These are phyloP conservation scores for Yarrowia divulgata DNA, from an alignment of 805 yeast genomes.

Conservation along the genomic window DNA sequence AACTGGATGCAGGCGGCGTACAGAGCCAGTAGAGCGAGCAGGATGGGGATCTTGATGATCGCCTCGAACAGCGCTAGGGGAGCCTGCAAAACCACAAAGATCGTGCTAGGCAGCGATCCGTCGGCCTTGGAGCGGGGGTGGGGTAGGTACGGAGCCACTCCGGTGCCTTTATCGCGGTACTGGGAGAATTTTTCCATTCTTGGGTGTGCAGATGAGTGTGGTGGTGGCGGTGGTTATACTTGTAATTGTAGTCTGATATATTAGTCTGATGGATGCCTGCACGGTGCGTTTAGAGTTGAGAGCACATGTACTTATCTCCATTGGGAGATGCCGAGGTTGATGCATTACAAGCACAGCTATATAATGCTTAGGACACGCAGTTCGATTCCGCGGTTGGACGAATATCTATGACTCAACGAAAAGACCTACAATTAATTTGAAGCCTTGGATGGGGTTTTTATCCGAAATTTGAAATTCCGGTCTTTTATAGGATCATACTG, in stretches of 20 bases:
- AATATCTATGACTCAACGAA: too few species aligned
- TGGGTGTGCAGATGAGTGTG: neutral
- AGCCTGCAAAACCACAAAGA: constrained; percentile 1
- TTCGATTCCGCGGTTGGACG: too few species aligned
- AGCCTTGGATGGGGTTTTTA: too few species aligned
- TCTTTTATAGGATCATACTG: too few species aligned
- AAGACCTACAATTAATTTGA: too few species aligned
- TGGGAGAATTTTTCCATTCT: constrained; percentile 81
- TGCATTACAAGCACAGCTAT: too few species aligned
- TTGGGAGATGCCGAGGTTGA: too few species aligned
- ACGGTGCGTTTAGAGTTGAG: too few species aligned
- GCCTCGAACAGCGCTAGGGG: constrained; percentile 7
- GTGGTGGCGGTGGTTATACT: neutral
- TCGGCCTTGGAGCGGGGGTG: constrained; percentile 42
- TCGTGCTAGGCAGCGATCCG: constrained; percentile 9
- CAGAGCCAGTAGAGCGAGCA: constrained; percentile 27
- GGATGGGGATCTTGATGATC: constrained; percentile 41
- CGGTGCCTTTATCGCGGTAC: constrained; percentile 91
- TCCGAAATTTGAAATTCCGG: too few species aligned
- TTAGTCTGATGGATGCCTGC: constrained; percentile 25
- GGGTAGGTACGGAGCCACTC: constrained; percentile 90
- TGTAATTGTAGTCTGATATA: too few species aligned
- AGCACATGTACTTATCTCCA: too few species aligned
- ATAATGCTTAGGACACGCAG: too few species aligned
- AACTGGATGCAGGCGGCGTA: constrained; percentile 6